Evolutionary conservation across 352 stramenopile genomes (phyloP), one percentile per base, ranked within the genome.

Genomic region (Pythium insidiosum): DNA sequence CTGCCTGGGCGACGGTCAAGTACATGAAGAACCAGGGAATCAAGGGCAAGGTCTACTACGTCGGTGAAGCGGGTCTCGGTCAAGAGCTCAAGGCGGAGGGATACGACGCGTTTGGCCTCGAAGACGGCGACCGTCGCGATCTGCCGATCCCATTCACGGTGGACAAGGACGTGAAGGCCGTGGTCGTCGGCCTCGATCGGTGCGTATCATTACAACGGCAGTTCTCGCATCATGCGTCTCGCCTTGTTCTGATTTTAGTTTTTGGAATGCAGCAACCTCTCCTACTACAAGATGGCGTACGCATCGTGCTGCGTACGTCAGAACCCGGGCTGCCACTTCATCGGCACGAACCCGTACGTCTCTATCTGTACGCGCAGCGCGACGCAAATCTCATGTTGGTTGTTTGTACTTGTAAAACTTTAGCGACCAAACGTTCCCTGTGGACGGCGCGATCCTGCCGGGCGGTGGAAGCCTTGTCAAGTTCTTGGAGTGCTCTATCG

Each of bases 211-310:
- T 3, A 23, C 15, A 9, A 3, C n/a, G 6, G 7, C 16, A 5
- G 7, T 23, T 26, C 7, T 23, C 10, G 15, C 20, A 9, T 47
- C 1, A 43, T 21, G 11, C 18, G 34, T 21, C 26, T 15, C 5
- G 15, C 10, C n/a, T 34, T 12, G 10, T 1, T 13, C 18, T 30
- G n/a, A 33, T 33, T 15, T 15, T 33, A 9, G 28, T 15, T 33
- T 29, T 24, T 43, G 10, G 9, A 5, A 19, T 30, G 9, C 38
- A 88, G 78, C 33, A 64, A 85, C 54, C 63, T 91, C 25, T 78
- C 70, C 44, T 92, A 86, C 66, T 92, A 86, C 74, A 92, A 92
- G 60, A 65, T 92, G 42, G 72, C 80, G 42, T 88, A 89, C 58
- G 80, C 80, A 12, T 78, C 80, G 44, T 55, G 44, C 13, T 89